A percentile compares a stretch with the other conserved stretches of the same genome.
Conservation (phyloP, 2,329 filamentous ascomycete genomes). For the Trichoderma gracile region DNA sequence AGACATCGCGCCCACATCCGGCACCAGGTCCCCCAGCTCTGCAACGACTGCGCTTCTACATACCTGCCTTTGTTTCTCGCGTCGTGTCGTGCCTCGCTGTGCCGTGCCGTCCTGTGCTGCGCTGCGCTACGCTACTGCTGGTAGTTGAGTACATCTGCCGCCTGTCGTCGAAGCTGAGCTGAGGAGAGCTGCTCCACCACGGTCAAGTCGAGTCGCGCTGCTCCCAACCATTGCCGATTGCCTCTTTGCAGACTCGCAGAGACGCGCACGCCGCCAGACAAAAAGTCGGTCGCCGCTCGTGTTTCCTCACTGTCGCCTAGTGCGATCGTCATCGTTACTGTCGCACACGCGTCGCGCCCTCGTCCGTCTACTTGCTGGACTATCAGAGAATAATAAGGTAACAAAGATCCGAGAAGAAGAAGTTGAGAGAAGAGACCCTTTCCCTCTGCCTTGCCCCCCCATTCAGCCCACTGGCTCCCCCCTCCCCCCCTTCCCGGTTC, state of each 20-base stretch:
- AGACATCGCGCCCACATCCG: constrained; percentile 29
- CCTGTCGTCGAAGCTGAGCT: not conserved
- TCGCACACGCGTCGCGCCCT: constrained; percentile 27
- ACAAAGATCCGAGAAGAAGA: not conserved
- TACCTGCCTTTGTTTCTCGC: not conserved
- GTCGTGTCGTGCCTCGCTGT: constrained; percentile 14
- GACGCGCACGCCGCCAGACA: constrained; percentile 24
- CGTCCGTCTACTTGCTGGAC: constrained; percentile 13
- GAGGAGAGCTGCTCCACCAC: constrained; percentile 4
- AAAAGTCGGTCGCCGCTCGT: constrained; percentile 24
- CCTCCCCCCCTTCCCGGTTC: not conserved
- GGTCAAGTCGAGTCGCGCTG: constrained; percentile 25
- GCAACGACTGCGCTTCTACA: constrained; percentile 17
- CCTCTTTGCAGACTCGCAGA: constrained; percentile 22
- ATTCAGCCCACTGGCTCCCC: constrained; percentile 1
- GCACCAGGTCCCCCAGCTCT: constrained; percentile 29
- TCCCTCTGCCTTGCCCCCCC: not conserved
- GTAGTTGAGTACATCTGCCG: not conserved
- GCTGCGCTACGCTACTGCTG: constrained; percentile 15
- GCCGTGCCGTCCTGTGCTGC: not conserved
- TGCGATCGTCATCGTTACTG: constrained; percentile 22
- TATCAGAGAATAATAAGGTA: constrained; percentile 17
- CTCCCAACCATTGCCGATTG: constrained; percentile 22
- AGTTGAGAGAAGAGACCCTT: not conserved
- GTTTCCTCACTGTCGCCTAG: constrained; percentile 23